Evolutionary conservation across 108 stramenopile species (phyloP), one percentile per base, ranked within the genome.

Genomic region (Nitzschia inconspicua): DNA sequence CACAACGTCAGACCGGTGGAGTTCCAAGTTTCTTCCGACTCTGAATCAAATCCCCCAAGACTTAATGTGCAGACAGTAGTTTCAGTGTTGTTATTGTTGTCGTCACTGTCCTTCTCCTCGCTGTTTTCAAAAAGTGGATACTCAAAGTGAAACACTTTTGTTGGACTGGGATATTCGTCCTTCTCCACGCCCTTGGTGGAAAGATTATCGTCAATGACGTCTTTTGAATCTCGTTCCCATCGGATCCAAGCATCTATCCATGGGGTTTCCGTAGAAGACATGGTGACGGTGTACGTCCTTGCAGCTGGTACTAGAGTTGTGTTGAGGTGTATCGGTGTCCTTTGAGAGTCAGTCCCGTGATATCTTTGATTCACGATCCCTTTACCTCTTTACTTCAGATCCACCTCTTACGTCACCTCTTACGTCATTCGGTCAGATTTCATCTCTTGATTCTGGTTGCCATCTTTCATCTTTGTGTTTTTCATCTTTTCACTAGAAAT

Each of bases 1-100:
- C 86, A 87, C 24, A 85, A 44, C 24, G 86, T 83, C 11, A 83
- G 52, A 6, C 83, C 86, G 22, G 86, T 88, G 22, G 83, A 84
- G 47, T 85, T 70, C 81, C 76, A 83, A 26, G 80, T 79, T 63
- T 77, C 69, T 10, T 82, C 86, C 9, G 80, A 65, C 14, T 76
- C 77, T 3, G 67, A 56, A 51, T 73, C 72, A 58, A 72, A 80
- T 14, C 83, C 83, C 28, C 55, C 36, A 20, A 87, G 25, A 13
- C 22, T 52, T 51, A 39, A 20, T 79, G 51, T 4, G 54, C 54
- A 4, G 78, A 65, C 20, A 8, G 23, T 44, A 47, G 41, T 13
- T 65, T 36, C 19, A 14, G 11, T 25, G 26, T 19, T 23, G 54
- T 44, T 30, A 19, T 55, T 3, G 16, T 20, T 19, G 30, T 27